These are phyloP conservation scores for Annulohypoxylon moriforme DNA, from an alignment of 495 filamentous ascomycete genomes.

Conservation along the genomic window DNA sequence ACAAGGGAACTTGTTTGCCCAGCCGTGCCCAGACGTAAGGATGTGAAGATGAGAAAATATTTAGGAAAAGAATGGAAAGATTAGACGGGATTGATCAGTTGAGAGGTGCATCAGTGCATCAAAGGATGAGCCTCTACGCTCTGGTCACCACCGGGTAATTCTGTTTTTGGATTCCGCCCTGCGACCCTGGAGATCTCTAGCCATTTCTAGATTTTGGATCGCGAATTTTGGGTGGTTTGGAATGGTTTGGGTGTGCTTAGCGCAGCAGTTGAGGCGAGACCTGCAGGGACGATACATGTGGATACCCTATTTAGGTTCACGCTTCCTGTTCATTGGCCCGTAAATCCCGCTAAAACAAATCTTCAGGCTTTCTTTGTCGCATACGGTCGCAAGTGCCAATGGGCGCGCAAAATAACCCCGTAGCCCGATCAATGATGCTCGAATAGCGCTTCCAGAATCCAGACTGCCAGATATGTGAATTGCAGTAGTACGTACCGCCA, in stretches of 20 bases:
- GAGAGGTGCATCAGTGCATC: constrained; percentile 7
- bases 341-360: constrained; percentile 7
- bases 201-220: constrained; percentile 25
- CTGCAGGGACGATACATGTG: constrained; percentile 30
- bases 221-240: neutral
- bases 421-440: neutral
- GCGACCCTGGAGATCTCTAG: constrained; percentile 30
- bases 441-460: no score
- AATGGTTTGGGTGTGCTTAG: neutral
- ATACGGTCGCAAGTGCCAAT: constrained; percentile 8
- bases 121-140: constrained; percentile 20
- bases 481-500: neutral
- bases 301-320: constrained; percentile 10
- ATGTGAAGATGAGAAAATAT: neutral
- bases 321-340: constrained; percentile 22
- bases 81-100: constrained; percentile 4
- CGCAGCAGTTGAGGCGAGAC: constrained; percentile 29
- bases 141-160: constrained; percentile 9
- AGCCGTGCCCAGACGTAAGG: constrained; percentile 15
- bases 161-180: constrained; percentile 28
- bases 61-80: constrained; percentile 8
- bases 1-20: neutral
- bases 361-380: constrained; percentile 5
- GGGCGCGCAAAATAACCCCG: constrained; percentile 7
- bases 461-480: no score